Conservation (phyloP, 805 yeast genomes). For the Henningerozyma blattae region DNA sequence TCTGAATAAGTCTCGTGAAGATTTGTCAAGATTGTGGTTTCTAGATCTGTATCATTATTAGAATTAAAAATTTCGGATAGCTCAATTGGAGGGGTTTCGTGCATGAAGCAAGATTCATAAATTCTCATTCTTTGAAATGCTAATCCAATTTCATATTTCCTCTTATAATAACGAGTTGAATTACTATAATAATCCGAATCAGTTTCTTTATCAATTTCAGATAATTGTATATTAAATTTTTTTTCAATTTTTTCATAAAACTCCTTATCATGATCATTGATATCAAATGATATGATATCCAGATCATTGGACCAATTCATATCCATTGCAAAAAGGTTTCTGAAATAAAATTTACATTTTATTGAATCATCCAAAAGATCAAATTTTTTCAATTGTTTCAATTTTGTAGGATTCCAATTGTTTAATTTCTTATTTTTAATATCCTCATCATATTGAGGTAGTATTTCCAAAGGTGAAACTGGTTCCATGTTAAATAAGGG, state of each 20-base stretch:
- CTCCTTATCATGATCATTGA: not conserved
- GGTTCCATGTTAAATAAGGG: not conserved
- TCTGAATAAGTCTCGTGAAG: not conserved
- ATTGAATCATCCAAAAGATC: not conserved
- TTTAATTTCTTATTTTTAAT: not conserved
- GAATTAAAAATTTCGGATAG: not conserved
- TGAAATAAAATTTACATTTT: conserved; percentile 9
- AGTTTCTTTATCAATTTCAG: too few species aligned
- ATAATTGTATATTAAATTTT: not conserved
- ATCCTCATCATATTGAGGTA: not conserved
- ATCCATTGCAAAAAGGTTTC: conserved; percentile 7
- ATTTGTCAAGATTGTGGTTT: not conserved
- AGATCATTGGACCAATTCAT: conserved; percentile 9
- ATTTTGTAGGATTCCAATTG: not conserved
- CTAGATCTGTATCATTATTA: not conserved
- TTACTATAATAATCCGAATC: not conserved
- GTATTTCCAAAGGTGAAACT: not conserved
- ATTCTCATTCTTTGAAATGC: not conserved
- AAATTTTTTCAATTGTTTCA: not conserved
- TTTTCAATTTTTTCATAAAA: not conserved
- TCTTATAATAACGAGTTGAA: not conserved
- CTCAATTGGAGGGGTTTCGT: not conserved
- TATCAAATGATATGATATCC: not conserved
- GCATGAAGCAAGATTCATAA: not conserved
- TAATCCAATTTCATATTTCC: not conserved